phyloP scores from a whole-genome alignment of 495 filamentous ascomycete genomes.

The Terfezia boudieri region DNA sequence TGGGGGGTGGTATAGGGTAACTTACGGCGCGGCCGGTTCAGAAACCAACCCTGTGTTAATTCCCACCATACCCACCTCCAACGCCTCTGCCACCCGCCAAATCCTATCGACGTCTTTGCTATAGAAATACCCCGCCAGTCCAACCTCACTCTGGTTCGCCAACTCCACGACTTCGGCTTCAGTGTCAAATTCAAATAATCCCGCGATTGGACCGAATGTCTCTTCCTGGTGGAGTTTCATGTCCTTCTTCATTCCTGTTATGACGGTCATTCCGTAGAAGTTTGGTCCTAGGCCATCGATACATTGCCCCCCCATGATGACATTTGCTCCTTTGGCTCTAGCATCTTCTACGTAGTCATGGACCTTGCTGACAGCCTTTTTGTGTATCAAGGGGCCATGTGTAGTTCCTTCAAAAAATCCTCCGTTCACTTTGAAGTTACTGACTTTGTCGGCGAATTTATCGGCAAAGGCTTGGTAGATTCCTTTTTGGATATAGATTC shows the following conservation, averaged over 20 bases:
- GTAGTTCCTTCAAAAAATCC: conserved; percentile 50
- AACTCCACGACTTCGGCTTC: conserved; percentile 67
- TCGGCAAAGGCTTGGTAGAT: conserved; percentile 56
- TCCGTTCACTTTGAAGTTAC: conserved; percentile 51
- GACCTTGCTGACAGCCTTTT: conserved; percentile 51
- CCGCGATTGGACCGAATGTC: conserved; percentile 73
- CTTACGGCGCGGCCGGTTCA: conserved; percentile 44
- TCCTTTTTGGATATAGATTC: conserved; percentile 59
- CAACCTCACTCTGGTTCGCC: conserved; percentile 55
- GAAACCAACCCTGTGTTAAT: conserved; percentile 69
- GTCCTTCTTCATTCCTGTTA: conserved; percentile 56
- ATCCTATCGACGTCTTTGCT: conserved; percentile 49
- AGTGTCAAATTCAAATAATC: conserved; percentile 57
- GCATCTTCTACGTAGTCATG: conserved; percentile 60
- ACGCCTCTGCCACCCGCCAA: conserved; percentile 54
- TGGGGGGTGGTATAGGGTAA: background rate
- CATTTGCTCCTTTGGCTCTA: conserved; percentile 44
- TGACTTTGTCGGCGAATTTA: conserved; percentile 51
- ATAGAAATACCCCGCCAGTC: conserved; percentile 74
- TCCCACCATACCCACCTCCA: conserved; percentile 80
- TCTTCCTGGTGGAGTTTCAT: conserved; percentile 64
- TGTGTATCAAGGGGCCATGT: conserved; percentile 68
- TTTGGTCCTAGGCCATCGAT: conserved; percentile 42
- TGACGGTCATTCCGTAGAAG: conserved; percentile 65
- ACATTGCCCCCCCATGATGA: conserved; percentile 47